phyloP scores from a whole-genome alignment of 768 basidiomycete species.

The Mycena albidolilacea region DNA sequence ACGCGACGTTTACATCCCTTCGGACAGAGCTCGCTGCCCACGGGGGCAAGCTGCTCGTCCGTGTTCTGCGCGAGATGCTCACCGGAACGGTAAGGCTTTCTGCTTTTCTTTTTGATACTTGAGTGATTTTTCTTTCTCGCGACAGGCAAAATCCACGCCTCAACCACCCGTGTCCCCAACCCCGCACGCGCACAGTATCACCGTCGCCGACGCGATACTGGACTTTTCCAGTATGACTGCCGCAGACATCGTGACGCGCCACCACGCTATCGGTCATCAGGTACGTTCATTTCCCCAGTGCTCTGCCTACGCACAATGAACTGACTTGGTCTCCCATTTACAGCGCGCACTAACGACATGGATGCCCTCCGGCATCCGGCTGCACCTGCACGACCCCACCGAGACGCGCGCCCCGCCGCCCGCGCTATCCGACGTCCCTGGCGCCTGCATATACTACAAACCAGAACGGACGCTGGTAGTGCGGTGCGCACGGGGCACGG shows the following conservation, averaged over 20 bases:
- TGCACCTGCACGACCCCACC: constrained; percentile 57
- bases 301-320: too few relatives aligned
- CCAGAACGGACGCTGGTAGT: constrained; percentile 60
- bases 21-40: constrained; percentile 70
- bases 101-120: constrained; percentile 6
- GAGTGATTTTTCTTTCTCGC: background rate
- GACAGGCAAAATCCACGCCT: constrained; percentile 63
- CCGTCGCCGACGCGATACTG: constrained; percentile 63
- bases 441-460: constrained; percentile 57
- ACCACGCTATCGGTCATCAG: constrained; percentile 81
- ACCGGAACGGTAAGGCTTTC: constrained; percentile 61
- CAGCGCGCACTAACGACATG: constrained; percentile 54
- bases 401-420: constrained; percentile 17
- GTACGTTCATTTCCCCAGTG: constrained; percentile 47
- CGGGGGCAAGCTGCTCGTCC: constrained; percentile 82
- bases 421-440: constrained; percentile 38
- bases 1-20: constrained; percentile 68
- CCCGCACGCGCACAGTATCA: constrained; percentile 74
- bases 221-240: constrained; percentile 74
- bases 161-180: constrained; percentile 59
- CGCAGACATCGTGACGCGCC: constrained; percentile 63
- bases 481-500: constrained; percentile 67
- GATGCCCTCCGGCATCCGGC: constrained; percentile 50
- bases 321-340: constrained; percentile 2
- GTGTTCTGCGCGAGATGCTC: constrained; percentile 76